Evolutionary conservation across 2,329 filamentous ascomycete species (phyloP), one percentile per base, ranked within the genome.

Genomic region (Phyllosticta citriasiana): DNA sequence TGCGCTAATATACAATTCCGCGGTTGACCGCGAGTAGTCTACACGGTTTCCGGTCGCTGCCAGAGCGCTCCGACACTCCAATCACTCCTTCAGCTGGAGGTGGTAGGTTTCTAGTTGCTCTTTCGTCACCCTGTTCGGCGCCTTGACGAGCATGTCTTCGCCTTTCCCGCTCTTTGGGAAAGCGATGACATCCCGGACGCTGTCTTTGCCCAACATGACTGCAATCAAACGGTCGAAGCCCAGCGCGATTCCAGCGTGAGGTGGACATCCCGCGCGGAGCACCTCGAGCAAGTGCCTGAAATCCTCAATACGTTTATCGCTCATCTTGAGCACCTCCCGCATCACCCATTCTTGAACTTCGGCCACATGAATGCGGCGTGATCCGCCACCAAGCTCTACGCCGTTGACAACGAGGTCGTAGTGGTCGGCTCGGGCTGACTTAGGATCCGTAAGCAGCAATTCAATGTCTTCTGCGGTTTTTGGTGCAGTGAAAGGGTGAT

Each of bases 391-490:
- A 1, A 99, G 82, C 74, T 99, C 94, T 4, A 96, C 85, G 3
- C 94, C 94, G 71, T 99, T 99, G 67, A 97, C 84, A 0, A 99
- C 93, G 14, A 99, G 84, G 68, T 99, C 94, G 75, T 97, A 99
- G 71, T 96, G 92, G 68, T 96, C 93, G 3, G 88, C 95, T 66
- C 82, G 84, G 1, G 85, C 91, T 55, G 80, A 75, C 0, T 91
- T 79, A 0, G 94, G 93, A 51, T 91, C 80, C 0, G 80, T 85
- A 47, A 85, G 79, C 1, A 97, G 83, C 0, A 90, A 75, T 50
- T 91, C 86, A 16, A 96, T 82, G 70, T 97, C 92, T 4, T 78
- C 77, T 0, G 81, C 73, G 0, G 84, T 84, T 40, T 89, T 84
- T 0, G 94, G 94, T 0, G 94, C 89, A 0, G 94, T 99, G 75